Conservation (phyloP, 2,329 filamentous ascomycete genomes). For the Alternaria viburni region DNA sequence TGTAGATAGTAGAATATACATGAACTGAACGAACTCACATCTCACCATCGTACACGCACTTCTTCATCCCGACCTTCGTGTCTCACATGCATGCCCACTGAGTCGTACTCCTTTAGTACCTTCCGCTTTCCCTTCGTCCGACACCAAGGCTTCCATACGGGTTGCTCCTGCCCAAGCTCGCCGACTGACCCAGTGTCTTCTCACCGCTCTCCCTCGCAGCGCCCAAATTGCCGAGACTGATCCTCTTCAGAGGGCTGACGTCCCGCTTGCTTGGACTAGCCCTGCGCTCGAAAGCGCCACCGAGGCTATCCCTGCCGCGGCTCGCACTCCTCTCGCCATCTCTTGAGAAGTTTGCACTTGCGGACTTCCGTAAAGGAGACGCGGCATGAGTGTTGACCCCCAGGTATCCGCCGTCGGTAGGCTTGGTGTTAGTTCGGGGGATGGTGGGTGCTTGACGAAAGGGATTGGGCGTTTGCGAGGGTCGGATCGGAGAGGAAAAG, state of each 20-base stretch:
- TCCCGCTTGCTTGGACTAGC: slow-evolving; percentile 46
- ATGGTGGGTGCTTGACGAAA: slow-evolving; percentile 61
- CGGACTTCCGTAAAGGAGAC: slow-evolving; percentile 82
- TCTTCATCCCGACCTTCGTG: not conserved
- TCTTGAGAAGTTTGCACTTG: slow-evolving; percentile 61
- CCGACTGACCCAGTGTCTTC: slow-evolving; percentile 17
- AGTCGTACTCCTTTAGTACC: slow-evolving; percentile 15
- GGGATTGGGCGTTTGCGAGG: slow-evolving; percentile 52
- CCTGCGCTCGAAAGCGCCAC: slow-evolving; percentile 33
- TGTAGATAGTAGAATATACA: slow-evolving; percentile 2
- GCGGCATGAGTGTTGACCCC: slow-evolving; percentile 81
- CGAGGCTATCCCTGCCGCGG: slow-evolving; percentile 23
- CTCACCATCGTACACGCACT: not conserved
- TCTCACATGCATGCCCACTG: not conserved
- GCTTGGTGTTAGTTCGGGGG: slow-evolving; percentile 52
- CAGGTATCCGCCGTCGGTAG: slow-evolving; percentile 74
- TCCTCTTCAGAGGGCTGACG: slow-evolving; percentile 54
- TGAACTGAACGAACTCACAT: not conserved
- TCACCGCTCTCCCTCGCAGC: slow-evolving; percentile 13
- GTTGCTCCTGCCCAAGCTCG: slow-evolving; percentile 24
- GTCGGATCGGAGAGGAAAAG: slow-evolving; percentile 56
- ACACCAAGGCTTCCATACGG: slow-evolving; percentile 34
- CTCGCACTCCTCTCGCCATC: slow-evolving; percentile 30
- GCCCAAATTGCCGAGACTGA: slow-evolving; percentile 43
- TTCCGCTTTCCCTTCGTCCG: slow-evolving; percentile 36